Conservation (phyloP, 2,329 filamentous ascomycete species). For the Claviceps humidiphila region DNA sequence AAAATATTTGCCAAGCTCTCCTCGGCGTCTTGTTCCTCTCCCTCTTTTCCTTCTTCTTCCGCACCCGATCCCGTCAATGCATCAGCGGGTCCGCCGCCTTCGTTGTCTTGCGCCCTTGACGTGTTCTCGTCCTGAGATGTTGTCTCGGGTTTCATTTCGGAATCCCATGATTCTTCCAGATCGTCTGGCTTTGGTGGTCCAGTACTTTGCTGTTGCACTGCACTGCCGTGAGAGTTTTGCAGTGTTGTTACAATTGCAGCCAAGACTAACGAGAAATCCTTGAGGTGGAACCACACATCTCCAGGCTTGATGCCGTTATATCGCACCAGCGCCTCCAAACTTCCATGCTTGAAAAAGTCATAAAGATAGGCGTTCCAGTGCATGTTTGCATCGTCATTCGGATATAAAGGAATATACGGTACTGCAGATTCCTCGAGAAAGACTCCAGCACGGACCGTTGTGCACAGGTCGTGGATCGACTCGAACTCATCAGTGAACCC, state of each 20-base stretch:
- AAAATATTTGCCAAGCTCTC: too few species aligned
- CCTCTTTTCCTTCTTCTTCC: too few species aligned
- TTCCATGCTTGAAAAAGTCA: conserved; percentile 67
- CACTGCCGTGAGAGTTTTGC: neutral
- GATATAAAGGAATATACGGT: conserved; percentile 51
- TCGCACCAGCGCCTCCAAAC: conserved; percentile 41
- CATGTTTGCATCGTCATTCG: conserved; percentile 32
- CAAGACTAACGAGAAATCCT: neutral
- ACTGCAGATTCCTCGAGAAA: conserved; percentile 65
- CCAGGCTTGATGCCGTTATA: conserved; percentile 54
- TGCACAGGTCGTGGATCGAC: conserved; percentile 54
- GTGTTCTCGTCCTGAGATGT: too few species aligned
- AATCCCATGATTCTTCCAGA: too few species aligned
- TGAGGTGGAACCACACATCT: neutral
- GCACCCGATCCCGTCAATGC: too few species aligned
- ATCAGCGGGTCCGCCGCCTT: too few species aligned
- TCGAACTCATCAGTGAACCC: conserved; percentile 51
- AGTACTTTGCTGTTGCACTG: too few species aligned
- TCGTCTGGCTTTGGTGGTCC: too few species aligned
- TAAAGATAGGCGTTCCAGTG: conserved; percentile 56
- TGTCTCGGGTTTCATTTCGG: too few species aligned
- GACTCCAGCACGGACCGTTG: conserved; percentile 50
- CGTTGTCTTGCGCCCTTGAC: too few species aligned
- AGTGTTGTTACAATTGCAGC: neutral
- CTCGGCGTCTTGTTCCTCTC: too few species aligned